Evolutionary conservation across 2,329 filamentous ascomycete species (phyloP), one percentile per base, ranked within the genome.

Genomic region (Cryphonectria parasitica): DNA sequence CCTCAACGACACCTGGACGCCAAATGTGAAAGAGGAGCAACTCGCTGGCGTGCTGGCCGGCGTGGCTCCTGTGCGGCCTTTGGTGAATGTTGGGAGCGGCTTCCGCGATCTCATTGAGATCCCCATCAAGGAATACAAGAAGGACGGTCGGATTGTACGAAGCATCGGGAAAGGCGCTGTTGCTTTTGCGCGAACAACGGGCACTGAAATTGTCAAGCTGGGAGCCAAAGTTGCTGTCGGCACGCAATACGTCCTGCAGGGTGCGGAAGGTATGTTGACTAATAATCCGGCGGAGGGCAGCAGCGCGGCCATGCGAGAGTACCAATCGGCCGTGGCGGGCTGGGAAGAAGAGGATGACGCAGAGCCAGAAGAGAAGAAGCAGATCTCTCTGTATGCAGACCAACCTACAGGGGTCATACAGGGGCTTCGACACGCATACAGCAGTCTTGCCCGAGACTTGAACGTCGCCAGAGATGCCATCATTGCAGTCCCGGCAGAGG

Each of bases 1-100:
- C 2, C 87, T 99, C 45, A 98, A 98, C 77, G 94, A 97, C 78
- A 93, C 98, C 60, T 99, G 96, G 96, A 97, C 91, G 87, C 94
- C 94, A 0, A 95, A 99, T 78, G 92, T 99, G 69, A 94, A 92
- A 78, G 85, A 88, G 22, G 97, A 95, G 74, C 96, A 99, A 79
- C 90, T 99, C 6, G 94, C 94, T 0, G 90, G 92, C 1, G 92
- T 99, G 0, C 87, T 99, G 49, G 93, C 94, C 2, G 96, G 96
- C 28, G 85, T 99, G 7, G 95, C 95, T 0, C 93, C 94, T 0
- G 91, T 98, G n/a, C 90, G 94, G 19, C 94, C 94, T 1, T 83
- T 99, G 1, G 95, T 97, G 66, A 97, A 97, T 75, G 93, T 99
- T 11, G 94, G 95, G 41, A 92, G 91, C 69, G 95, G 95, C 1